A percentile compares a stretch with the other conserved stretches of the same genome.
Evolutionary conservation across 2,329 filamentous ascomycete species (phyloP).

Genomic region (Venturia asperata): DNA sequence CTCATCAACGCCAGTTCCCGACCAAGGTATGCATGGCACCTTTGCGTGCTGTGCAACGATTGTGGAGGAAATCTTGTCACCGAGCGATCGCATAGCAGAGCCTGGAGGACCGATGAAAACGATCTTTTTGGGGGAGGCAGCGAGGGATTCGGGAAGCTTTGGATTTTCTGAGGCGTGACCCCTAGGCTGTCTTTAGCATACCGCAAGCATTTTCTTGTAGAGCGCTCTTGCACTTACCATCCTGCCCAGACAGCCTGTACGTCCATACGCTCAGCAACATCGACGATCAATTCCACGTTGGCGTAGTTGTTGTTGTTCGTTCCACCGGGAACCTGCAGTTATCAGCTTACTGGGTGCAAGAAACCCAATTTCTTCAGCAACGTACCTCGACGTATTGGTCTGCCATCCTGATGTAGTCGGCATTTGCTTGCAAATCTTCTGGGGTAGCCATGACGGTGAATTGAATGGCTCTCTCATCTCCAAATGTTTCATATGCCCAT

Average conservation of each 20-base stretch:
- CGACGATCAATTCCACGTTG: constrained; percentile 98
- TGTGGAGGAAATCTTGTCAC: constrained; percentile 99
- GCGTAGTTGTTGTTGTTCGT: constrained; percentile 99
- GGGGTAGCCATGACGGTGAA: constrained; percentile 99
- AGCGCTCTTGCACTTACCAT: constrained; percentile 56
- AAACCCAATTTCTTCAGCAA: neutral
- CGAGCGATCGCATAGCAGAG: constrained; percentile 96
- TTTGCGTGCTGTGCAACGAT: constrained; percentile 96
- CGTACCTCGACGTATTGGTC: constrained; percentile 91
- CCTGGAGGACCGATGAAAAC: constrained; percentile 98
- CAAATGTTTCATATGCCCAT: constrained; percentile 99
- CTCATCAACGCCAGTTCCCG: constrained; percentile 79
- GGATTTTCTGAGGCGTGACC: constrained; percentile 99
- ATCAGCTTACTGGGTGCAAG: constrained; percentile 23
- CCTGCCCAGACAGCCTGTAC: constrained; percentile 98
- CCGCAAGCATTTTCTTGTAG: neutral
- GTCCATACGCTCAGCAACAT: constrained; percentile 96
- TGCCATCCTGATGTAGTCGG: constrained; percentile 99
- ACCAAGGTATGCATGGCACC: constrained; percentile 99
- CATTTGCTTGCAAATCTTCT: constrained; percentile 94
- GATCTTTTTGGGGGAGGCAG: constrained; percentile 95
- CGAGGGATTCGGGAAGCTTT: constrained; percentile 89
- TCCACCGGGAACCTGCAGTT: constrained; percentile 71
- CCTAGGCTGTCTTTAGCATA: constrained; percentile 14
- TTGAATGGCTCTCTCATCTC: constrained; percentile 95